These are phyloP conservation scores for Streptanthus diversifolius DNA, from an alignment of 345 rosid species.

Conservation along the genomic window DNA sequence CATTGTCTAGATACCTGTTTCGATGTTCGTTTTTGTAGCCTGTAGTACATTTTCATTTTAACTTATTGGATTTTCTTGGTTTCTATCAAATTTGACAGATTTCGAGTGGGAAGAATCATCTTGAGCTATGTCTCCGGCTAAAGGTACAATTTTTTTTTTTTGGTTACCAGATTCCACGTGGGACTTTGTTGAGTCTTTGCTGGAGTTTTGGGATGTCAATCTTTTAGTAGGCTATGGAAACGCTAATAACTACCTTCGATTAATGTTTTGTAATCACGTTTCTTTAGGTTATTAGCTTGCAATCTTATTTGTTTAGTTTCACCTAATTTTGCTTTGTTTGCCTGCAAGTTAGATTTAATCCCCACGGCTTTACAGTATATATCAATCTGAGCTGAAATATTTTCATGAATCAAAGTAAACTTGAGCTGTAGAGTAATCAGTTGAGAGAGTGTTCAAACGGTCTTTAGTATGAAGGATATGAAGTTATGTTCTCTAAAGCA, in stretches of 20 bases:
- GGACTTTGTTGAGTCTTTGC: neutral
- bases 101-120: constrained; percentile 15
- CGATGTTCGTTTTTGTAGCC: neutral
- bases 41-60: neutral
- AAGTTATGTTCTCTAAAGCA: neutral
- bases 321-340: neutral
- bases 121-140: constrained; percentile 36
- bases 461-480: neutral
- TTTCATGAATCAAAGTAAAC: neutral
- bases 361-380: neutral
- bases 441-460: neutral
- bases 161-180: too few species aligned
- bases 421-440: neutral
- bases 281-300: neutral
- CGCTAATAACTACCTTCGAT: neutral
- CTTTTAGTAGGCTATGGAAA: neutral
- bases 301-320: neutral
- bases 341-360: neutral
- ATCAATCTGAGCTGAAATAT: too few species aligned
- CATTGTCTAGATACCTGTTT: neutral
- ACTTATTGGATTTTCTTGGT: neutral
- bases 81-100: constrained; percentile 3
- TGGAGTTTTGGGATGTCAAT: neutral
- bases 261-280: neutral
- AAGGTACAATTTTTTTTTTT: constrained; percentile 28